Base-by-base conservation (phyloP, 345 rosid genomes). In the Citrus cavaleriei region DNA sequence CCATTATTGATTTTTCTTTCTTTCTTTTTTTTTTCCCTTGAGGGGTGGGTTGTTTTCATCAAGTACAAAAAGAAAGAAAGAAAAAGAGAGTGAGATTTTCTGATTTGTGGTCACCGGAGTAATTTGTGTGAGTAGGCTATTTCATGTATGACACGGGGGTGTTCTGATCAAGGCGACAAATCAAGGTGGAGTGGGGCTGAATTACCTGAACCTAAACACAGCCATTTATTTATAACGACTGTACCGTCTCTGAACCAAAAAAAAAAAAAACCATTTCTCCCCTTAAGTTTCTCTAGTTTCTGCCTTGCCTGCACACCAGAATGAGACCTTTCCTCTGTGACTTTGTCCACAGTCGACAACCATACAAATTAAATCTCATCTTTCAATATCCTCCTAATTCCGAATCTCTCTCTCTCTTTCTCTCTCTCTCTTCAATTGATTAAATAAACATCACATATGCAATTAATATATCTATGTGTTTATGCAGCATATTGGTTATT, bases 81-180 rank as follows among this genome's bases (percentile, higher is more conserved):
- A n/a, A 27, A 46, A n/a, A 30, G 30, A n/a, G 16, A 25, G 16
- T 14, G 18, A 9, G 25, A 59, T 74, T 40, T 14, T 35, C 51
- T 46, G 51, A 46, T 46, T 46, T 46, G 51, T 13, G 14, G 22
- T 54, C 57, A 16, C 21, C 19, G 22, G 22, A 54, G 58, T 18
- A 27, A 42, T 25, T 49, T 30, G 1, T 46, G 21, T 46, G 58
- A 2, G 61, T 30, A 49, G 62, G 59, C 70, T 32, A 37, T 75
- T 75, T 46, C 70, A 63, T 9, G 30, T 46, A 12, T 42, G 32
- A 18, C 21, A 51, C 0, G 8, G 58, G 32, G 72, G 18, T 76
- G 37, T 67, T 76, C 64, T 76, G 72, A 76, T 76, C 65, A 76
- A 55, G 73, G 12, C 34, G 55, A 37, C 18, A 30, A 65, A 46